phyloP scores from a whole-genome alignment of 2,329 filamentous ascomycete species.

The Neocucurbitaria cava region DNA sequence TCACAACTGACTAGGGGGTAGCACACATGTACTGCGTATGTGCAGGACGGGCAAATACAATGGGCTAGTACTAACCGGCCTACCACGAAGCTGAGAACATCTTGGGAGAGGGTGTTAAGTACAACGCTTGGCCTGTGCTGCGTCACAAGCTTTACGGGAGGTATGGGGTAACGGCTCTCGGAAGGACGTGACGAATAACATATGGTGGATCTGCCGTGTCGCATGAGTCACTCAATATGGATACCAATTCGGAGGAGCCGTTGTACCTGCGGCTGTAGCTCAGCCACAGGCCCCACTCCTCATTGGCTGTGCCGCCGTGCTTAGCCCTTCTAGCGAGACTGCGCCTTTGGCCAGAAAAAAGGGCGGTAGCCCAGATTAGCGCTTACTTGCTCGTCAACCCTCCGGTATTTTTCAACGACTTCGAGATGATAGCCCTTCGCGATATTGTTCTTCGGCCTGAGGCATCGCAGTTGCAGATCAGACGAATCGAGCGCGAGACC shows the following conservation, averaged over 20 bases:
- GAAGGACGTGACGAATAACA: neutral
- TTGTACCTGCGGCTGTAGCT: constrained; percentile 6
- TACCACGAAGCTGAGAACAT: no score
- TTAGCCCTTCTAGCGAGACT: constrained; percentile 10
- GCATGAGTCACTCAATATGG: neutral
- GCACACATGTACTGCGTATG: no score
- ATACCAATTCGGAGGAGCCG: neutral
- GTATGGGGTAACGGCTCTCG: neutral
- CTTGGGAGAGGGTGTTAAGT: no score
- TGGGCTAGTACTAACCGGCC: no score
- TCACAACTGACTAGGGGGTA: no score
- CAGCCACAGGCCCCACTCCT: constrained; percentile 10
- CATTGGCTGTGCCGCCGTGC: constrained; percentile 9
- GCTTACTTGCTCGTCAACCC: constrained; percentile 4
- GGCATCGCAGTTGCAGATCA: neutral
- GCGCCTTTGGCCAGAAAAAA: constrained; percentile 16
- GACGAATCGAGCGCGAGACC: neutral
- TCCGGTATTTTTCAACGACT: constrained; percentile 2
- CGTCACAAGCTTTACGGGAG: neutral
- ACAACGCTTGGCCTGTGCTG: neutral
- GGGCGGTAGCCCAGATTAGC: constrained; percentile 21
- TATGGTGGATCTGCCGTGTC: neutral
- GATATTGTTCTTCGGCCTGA: neutral
- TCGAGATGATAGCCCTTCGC: neutral
- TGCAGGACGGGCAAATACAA: no score